Conservation (phyloP, 78 protist species). For the Capsaspora owczarzaki region DNA sequence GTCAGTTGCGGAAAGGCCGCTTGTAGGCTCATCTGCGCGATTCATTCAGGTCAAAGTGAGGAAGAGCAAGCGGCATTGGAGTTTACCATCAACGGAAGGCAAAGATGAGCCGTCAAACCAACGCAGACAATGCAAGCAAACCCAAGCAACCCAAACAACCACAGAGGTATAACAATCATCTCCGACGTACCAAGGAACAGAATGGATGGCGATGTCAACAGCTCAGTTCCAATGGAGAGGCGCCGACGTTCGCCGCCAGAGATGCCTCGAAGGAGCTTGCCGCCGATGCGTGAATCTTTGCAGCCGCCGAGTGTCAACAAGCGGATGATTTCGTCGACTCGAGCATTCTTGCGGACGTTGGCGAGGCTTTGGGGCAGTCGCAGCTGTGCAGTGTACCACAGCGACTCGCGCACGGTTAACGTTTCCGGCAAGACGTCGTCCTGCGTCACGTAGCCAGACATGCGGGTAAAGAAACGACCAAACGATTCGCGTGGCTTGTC, state of each 20-base stretch:
- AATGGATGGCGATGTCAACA: constrained; percentile 38
- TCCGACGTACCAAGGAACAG: background rate
- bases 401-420: constrained; percentile 56
- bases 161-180: too few relatives aligned
- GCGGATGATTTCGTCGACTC: constrained; percentile 22
- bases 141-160: too few relatives aligned
- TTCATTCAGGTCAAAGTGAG: too few relatives aligned
- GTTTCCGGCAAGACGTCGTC: constrained; percentile 37
- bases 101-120: too few relatives aligned
- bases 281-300: constrained; percentile 10
- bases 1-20: too few relatives aligned
- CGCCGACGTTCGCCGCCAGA: constrained; percentile 72
- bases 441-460: constrained; percentile 43
- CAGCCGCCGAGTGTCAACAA: background rate
- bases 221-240: constrained; percentile 30
- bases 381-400: constrained; percentile 35
- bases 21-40: too few relatives aligned
- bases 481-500: background rate
- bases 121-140: too few relatives aligned
- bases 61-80: too few relatives aligned
- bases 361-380: constrained; percentile 24
- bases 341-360: background rate
- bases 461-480: background rate
- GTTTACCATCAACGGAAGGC: too few relatives aligned
- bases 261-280: constrained; percentile 34